phyloP scores from a whole-genome alignment of 768 basidiomycete genomes.

The Kwoniella botswanensis region DNA sequence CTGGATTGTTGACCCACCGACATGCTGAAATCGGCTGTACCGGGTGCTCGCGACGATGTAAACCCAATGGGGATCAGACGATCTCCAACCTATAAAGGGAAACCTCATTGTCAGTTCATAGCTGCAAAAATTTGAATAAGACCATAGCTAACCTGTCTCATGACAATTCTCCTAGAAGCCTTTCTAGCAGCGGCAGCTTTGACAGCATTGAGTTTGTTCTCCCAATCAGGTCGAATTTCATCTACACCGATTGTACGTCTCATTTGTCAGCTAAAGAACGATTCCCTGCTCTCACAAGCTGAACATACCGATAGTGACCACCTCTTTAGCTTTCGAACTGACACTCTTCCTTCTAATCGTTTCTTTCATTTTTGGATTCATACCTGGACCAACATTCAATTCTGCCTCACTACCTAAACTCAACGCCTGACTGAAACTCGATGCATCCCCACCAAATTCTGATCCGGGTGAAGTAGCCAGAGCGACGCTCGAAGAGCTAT shows the following conservation, averaged over 20 bases:
- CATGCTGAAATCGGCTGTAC: slow-evolving; percentile 51
- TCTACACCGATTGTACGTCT: slow-evolving; percentile 62
- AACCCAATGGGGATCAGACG: slow-evolving; percentile 95
- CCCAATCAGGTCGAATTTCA: slow-evolving; percentile 98
- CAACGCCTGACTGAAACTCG: slow-evolving; percentile 42
- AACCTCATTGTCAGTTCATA: background rate
- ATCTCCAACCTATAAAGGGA: slow-evolving; percentile 72
- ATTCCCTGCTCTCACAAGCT: too few species aligned
- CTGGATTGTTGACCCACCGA: slow-evolving; percentile 62
- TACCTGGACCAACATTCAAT: slow-evolving; percentile 40
- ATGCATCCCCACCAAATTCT: slow-evolving; percentile 28
- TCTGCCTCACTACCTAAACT: slow-evolving; percentile 40
- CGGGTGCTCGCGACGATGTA: slow-evolving; percentile 69
- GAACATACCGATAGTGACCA: slow-evolving; percentile 81
- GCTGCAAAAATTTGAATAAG: background rate
- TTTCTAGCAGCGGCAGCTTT: slow-evolving; percentile 94
- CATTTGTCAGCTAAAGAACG: background rate
- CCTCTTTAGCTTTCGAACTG: slow-evolving; percentile 81
- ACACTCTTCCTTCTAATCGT: slow-evolving; percentile 74
- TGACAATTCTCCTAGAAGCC: slow-evolving; percentile 93
- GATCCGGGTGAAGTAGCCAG: slow-evolving; percentile 36
- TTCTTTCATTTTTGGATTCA: slow-evolving; percentile 52
- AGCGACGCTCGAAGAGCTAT: slow-evolving; percentile 28
- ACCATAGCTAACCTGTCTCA: slow-evolving; percentile 71
- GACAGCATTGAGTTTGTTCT: slow-evolving; percentile 89